phyloP scores from a whole-genome alignment of 1,139 yeast genomes.

The Spathaspora sp. region DNA sequence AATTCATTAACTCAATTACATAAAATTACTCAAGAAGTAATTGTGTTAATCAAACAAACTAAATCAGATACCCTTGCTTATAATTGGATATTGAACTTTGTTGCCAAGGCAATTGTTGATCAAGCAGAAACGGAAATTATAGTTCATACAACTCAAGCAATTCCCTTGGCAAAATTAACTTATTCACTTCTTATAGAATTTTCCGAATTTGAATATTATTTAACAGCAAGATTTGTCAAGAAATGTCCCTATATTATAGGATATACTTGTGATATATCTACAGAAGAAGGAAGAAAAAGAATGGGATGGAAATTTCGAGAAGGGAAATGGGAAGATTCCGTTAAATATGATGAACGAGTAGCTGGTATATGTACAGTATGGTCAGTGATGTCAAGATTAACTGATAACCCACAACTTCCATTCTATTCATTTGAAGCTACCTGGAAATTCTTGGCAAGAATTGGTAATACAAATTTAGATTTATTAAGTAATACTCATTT shows the following conservation, averaged over 20 bases:
- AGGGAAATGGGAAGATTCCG: conserved; percentile 74
- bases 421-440: conserved; percentile 40
- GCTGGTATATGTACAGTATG: conserved; percentile 83
- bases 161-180: conserved; percentile 75
- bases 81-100: conserved; percentile 74
- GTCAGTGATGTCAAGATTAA: conserved; percentile 63
- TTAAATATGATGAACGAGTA: conserved; percentile 77
- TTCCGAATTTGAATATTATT: conserved; percentile 64
- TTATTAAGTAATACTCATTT: conserved; percentile 68
- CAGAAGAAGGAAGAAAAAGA: conserved; percentile 75
- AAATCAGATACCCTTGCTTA: conserved; percentile 47
- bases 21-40: conserved; percentile 51
- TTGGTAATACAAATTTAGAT: conserved; percentile 53
- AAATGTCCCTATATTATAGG: conserved; percentile 92
- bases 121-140: conserved; percentile 94
- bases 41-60: conserved; percentile 47
- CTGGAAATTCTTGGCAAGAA: conserved; percentile 78
- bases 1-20: conserved; percentile 61
- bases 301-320: conserved; percentile 87
- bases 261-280: conserved; percentile 66
- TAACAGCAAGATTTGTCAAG: conserved; percentile 81
- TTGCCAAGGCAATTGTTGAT: conserved; percentile 79
- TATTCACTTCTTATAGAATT: conserved; percentile 52
- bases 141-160: conserved; percentile 73
- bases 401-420: conserved; percentile 18